Conservation (phyloP, 176 grass and related monocot species). For the Secale cereale region DNA sequence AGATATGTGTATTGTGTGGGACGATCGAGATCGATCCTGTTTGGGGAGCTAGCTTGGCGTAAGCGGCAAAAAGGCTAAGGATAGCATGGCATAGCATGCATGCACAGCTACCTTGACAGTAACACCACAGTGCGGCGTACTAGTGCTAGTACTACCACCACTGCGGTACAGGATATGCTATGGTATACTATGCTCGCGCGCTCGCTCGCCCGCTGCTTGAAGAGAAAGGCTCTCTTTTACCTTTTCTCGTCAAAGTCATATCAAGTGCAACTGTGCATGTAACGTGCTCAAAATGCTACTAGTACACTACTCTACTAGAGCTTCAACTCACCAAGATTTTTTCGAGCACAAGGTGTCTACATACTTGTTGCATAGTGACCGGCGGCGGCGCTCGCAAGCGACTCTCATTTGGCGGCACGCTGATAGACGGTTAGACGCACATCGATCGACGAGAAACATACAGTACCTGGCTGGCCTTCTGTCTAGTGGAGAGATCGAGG, state of each 20-base stretch:
- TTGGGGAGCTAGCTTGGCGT: constrained; percentile 34
- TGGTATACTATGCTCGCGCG: background rate
- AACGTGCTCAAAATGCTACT: background rate
- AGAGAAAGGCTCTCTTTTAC: constrained; percentile 14
- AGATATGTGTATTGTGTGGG: background rate
- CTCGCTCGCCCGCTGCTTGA: background rate
- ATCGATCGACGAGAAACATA: background rate
- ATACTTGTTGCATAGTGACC: background rate
- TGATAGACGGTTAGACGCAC: background rate
- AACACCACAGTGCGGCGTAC: background rate
- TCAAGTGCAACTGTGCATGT: background rate
- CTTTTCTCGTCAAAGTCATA: constrained; percentile 17
- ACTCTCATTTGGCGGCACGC: constrained; percentile 21
- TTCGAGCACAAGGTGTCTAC: background rate
- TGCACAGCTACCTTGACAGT: constrained; percentile 12
- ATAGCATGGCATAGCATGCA: background rate
- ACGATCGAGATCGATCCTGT: background rate
- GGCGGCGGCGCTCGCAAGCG: background rate
- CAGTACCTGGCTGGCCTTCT: background rate
- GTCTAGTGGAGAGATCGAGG: constrained; percentile 6
- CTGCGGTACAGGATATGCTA: background rate
- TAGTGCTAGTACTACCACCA: background rate
- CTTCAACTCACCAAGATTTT: background rate
- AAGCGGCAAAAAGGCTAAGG: constrained; percentile 52
- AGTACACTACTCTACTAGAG: background rate